phyloP scores from a whole-genome alignment of 202 grass and related monocot genomes.

The Setaria italica region DNA sequence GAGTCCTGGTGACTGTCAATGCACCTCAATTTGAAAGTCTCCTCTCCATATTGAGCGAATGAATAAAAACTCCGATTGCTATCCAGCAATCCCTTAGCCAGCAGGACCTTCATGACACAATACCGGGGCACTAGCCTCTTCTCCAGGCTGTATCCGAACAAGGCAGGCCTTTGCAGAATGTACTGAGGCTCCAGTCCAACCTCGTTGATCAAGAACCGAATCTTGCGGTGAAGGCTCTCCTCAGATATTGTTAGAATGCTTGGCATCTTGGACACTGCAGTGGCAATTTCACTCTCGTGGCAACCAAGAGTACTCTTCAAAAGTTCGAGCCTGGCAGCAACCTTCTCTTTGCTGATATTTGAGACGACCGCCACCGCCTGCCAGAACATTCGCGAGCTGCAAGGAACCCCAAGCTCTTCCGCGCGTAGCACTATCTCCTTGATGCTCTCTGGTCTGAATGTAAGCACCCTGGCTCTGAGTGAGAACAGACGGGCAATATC shows the following conservation, averaged over 20 bases:
- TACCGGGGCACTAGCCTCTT: not conserved
- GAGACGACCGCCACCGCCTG: fast-evolving
- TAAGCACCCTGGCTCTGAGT: not conserved
- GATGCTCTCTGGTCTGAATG: not conserved
- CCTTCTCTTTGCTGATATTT: not conserved
- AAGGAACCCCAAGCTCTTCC: not conserved
- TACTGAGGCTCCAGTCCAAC: not conserved
- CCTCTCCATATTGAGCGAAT: not conserved
- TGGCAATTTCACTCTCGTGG: not conserved
- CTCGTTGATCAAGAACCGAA: not conserved
- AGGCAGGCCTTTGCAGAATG: not conserved
- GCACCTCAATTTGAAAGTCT: not conserved
- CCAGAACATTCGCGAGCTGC: not conserved
- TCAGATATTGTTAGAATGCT: not conserved
- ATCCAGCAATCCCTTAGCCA: not conserved
- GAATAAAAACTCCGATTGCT: not conserved
- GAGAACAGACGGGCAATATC: conserved; percentile 14
- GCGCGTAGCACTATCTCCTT: not conserved
- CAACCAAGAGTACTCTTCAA: not conserved
- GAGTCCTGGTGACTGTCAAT: conserved; percentile 7
- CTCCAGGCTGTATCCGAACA: not conserved
- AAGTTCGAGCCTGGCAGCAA: conserved; percentile 6
- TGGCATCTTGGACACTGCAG: not conserved
- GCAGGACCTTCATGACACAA: conserved; percentile 31
- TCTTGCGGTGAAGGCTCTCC: not conserved